Conservation (phyloP, 495 filamentous ascomycete genomes). For the Tuber melanosporum region DNA sequence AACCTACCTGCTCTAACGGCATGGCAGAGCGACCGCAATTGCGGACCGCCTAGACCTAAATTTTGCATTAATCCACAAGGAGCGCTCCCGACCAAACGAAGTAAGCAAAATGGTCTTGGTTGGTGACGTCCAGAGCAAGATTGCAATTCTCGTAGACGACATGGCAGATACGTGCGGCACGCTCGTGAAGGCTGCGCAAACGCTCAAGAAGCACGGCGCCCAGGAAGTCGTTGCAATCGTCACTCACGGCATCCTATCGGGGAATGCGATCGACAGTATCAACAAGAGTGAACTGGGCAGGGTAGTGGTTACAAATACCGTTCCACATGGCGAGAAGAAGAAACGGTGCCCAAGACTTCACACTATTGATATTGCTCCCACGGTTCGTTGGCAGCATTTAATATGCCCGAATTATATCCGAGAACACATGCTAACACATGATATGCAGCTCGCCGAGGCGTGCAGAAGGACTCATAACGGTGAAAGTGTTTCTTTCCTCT, state of each 20-base stretch:
- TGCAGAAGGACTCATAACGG: constrained; percentile 93
- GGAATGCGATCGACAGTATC: constrained; percentile 81
- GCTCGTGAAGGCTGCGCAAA: constrained; percentile 84
- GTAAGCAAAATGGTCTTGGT: constrained; percentile 94
- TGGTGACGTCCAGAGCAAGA: constrained; percentile 60
- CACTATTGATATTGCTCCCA: constrained; percentile 91
- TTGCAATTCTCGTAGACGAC: constrained; percentile 57
- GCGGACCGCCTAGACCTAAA: constrained; percentile 88
- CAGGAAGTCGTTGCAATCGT: constrained; percentile 87
- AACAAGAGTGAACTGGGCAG: constrained; percentile 72
- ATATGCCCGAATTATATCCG: background rate
- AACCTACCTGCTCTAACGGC: constrained; percentile 2
- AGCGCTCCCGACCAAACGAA: constrained; percentile 89
- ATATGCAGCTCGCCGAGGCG: constrained; percentile 50
- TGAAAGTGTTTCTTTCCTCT: constrained; percentile 86
- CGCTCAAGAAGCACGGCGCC: constrained; percentile 83
- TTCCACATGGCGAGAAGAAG: constrained; percentile 79
- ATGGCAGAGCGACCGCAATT: constrained; percentile 75
- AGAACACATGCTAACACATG: background rate
- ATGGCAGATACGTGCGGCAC: constrained; percentile 97
- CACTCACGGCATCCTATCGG: constrained; percentile 89
- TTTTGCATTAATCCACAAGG: constrained; percentile 99
- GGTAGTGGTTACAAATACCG: constrained; percentile 95
- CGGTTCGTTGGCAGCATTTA: constrained; percentile 47
- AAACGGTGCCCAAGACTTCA: constrained; percentile 68